Evolutionary conservation across 129 eudicot genomes (phyloP).

Genomic region (Arctium minus): DNA sequence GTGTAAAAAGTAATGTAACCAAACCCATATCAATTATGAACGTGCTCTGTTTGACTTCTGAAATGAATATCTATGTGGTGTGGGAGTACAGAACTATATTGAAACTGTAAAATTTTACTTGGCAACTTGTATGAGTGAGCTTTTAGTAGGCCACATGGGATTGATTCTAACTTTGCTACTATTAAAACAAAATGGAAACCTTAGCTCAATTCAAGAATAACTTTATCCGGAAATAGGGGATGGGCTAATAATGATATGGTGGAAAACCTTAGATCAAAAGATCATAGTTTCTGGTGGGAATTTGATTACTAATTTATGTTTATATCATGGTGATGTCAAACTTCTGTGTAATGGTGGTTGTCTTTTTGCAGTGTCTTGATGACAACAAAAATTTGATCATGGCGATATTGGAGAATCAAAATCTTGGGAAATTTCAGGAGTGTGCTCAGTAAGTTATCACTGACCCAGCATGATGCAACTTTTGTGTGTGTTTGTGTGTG

Average conservation of each 20-base stretch:
- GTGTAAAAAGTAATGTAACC: background rate
- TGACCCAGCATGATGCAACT: background rate
- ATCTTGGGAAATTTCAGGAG: conserved; percentile 71
- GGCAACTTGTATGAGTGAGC: background rate
- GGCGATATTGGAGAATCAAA: conserved; percentile 89
- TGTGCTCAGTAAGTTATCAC: conserved; percentile 78
- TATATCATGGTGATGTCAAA: background rate
- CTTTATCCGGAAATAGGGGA: background rate
- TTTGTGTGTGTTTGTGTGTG: background rate
- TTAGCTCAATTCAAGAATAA: background rate
- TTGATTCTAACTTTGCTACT: background rate
- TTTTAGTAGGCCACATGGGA: background rate
- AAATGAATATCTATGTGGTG: background rate
- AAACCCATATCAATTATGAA: background rate
- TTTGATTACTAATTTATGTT: background rate
- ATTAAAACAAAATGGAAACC: background rate
- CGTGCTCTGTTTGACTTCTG: background rate
- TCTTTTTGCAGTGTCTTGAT: conserved; percentile 73
- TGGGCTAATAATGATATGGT: background rate
- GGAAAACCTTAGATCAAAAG: background rate
- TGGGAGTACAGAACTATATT: conserved; percentile 9
- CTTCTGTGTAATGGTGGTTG: background rate
- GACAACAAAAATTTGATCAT: conserved; percentile 80
- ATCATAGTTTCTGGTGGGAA: background rate
- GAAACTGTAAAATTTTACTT: background rate